phyloP scores from a whole-genome alignment of 805 yeast species.

The Teunomyces gatunensis region DNA sequence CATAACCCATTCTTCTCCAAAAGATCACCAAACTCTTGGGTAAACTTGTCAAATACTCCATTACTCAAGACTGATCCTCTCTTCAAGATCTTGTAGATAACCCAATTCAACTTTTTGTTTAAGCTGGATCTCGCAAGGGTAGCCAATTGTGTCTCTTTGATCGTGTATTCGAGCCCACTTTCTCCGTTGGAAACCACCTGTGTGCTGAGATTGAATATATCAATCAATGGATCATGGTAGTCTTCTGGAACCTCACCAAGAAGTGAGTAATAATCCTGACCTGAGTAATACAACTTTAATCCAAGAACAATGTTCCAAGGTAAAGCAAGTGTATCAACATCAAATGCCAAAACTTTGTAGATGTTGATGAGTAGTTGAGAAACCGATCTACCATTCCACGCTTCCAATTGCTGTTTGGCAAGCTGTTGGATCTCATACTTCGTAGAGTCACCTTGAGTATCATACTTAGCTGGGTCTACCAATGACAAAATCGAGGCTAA shows the following conservation, averaged over 20 bases:
- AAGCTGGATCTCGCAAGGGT: slow-evolving; percentile 11
- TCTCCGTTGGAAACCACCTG: slow-evolving; percentile 6
- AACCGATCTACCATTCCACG: slow-evolving; percentile 58
- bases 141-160: background rate
- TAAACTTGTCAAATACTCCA: slow-evolving; percentile 23
- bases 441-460: slow-evolving; percentile 54
- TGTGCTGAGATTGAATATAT: slow-evolving; percentile 20
- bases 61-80: slow-evolving; percentile 7
- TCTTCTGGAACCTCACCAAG: slow-evolving; percentile 8
- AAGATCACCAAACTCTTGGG: slow-evolving; percentile 43
- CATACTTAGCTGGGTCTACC: slow-evolving; percentile 63
- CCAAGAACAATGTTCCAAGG: slow-evolving; percentile 69
- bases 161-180: background rate
- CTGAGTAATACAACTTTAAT: slow-evolving; percentile 53
- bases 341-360: slow-evolving; percentile 63
- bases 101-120: slow-evolving; percentile 50
- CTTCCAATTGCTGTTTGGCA: slow-evolving; percentile 60
- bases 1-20: slow-evolving; percentile 47
- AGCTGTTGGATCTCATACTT: slow-evolving; percentile 28
- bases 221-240: slow-evolving; percentile 14
- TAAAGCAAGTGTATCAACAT: slow-evolving; percentile 42
- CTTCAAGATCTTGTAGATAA: slow-evolving; percentile 42
- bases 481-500: slow-evolving; percentile 67
- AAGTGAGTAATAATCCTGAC: background rate
- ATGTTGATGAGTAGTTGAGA: slow-evolving; percentile 57